A percentile compares a stretch with the other conserved stretches of the same genome.
phyloP scores from a whole-genome alignment of 148 eudicot species.

The Fagopyrum esculentum region DNA sequence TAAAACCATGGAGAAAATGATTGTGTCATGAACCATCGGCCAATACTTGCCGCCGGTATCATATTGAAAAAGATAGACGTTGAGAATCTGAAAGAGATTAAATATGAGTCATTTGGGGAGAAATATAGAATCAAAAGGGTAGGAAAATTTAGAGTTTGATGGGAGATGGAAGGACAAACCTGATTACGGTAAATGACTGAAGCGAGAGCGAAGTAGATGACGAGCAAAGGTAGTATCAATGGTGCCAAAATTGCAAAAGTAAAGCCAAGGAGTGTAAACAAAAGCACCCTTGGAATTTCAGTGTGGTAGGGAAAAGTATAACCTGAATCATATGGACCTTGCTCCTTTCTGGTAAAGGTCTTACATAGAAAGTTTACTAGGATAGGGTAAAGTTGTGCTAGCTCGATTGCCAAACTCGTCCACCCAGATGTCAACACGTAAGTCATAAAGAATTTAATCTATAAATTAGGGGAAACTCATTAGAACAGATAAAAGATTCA shows the following conservation, averaged over 20 bases:
- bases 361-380: constrained; percentile 43
- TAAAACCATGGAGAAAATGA: constrained; percentile 69
- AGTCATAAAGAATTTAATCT: constrained; percentile 84
- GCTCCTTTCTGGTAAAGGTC: constrained; percentile 44
- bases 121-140: background rate
- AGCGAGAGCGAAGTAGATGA: constrained; percentile 79
- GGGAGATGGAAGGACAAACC: constrained; percentile 33
- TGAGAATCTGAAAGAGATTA: constrained; percentile 57
- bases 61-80: constrained; percentile 68
- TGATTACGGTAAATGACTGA: constrained; percentile 88
- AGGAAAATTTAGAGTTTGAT: background rate
- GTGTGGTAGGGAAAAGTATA: constrained; percentile 88
- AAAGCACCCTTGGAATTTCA: constrained; percentile 80
- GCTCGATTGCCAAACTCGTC: constrained; percentile 88
- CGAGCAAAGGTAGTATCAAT: constrained; percentile 72
- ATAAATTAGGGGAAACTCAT: constrained; percentile 18
- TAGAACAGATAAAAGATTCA: background rate
- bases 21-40: constrained; percentile 70
- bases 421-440: constrained; percentile 94
- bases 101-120: background rate
- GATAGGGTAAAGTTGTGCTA: constrained; percentile 75
- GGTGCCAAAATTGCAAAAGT: constrained; percentile 69
- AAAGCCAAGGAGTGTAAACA: constrained; percentile 80
- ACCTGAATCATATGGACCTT: constrained; percentile 40
- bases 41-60: constrained; percentile 84